A percentile compares a stretch with the other conserved stretches of the same genome.
Conservation (phyloP, 2,329 filamentous ascomycete species). For the Aspergillus thermomutatus region DNA sequence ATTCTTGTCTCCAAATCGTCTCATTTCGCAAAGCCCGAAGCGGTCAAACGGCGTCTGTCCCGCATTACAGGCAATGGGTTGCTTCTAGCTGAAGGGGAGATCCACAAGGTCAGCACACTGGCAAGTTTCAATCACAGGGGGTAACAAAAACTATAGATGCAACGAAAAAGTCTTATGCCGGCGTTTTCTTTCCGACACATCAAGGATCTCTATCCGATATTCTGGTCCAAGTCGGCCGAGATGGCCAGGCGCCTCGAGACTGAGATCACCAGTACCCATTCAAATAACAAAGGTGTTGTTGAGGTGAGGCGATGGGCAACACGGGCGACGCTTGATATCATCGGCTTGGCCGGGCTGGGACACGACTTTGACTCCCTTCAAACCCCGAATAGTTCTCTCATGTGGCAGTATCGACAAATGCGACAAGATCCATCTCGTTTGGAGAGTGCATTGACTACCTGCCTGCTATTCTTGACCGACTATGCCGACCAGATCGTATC, state of each 20-base stretch:
- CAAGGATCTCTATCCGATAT: constrained; percentile 72
- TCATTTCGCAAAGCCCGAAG: not conserved
- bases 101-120: constrained; percentile 53
- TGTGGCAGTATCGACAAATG: not conserved
- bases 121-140: too few relatives aligned
- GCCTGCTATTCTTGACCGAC: not conserved
- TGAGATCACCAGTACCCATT: not conserved
- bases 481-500: not conserved
- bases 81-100: constrained; percentile 76
- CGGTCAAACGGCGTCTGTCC: not conserved
- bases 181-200: constrained; percentile 74
- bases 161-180: constrained; percentile 69
- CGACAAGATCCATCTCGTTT: not conserved
- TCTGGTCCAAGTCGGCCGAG: constrained; percentile 65
- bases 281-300: constrained; percentile 32
- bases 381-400: constrained; percentile 54
- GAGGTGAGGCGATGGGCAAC: constrained; percentile 61
- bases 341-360: constrained; percentile 64
- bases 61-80: constrained; percentile 25
- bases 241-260: not conserved
- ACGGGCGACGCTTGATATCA: constrained; percentile 67
- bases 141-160: constrained; percentile 25
- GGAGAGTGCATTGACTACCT: not conserved
- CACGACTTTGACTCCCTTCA: constrained; percentile 62
- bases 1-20: not conserved